phyloP scores from a whole-genome alignment of 257 asterid species.

The Anisodus acutangulus region DNA sequence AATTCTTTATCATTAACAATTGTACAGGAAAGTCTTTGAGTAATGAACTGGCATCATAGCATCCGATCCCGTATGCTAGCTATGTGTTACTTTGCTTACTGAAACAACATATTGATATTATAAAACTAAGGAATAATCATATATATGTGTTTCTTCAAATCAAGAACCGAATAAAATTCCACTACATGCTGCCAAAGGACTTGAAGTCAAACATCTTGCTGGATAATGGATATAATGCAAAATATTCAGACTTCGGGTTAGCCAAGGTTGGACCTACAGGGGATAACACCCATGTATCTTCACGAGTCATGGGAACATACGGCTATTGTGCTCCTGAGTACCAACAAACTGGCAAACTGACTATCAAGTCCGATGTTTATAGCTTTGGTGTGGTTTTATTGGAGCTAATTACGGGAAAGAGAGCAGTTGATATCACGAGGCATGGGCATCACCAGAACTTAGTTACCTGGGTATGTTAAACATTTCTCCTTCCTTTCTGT shows the following conservation, averaged over 20 bases:
- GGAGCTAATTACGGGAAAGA: conserved; percentile 73
- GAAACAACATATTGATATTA: neutral
- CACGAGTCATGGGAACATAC: conserved; percentile 90
- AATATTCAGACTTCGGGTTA: conserved; percentile 86
- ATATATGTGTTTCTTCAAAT: conserved; percentile 44
- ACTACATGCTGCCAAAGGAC: conserved; percentile 73
- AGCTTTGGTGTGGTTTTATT: conserved; percentile 82
- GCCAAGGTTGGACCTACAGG: conserved; percentile 95
- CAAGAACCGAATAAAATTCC: conserved; percentile 49
- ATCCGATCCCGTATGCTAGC: no score
- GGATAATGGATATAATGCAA: conserved; percentile 66
- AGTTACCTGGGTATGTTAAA: conserved; percentile 65
- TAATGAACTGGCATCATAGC: neutral
- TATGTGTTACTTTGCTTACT: neutral
- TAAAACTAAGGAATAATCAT: neutral
- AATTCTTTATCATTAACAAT: neutral
- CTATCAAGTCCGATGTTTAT: conserved; percentile 74
- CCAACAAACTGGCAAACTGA: conserved; percentile 79
- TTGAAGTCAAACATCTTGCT: conserved; percentile 86
- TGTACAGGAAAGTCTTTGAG: neutral
- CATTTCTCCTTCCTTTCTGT: neutral
- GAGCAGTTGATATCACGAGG: conserved; percentile 63
- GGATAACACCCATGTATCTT: conserved; percentile 68
- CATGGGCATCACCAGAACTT: conserved; percentile 52
- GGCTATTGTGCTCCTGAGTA: conserved; percentile 94